Base-by-base conservation (phyloP, 305 asterid genomes). In the Plantago coronopus region DNA sequence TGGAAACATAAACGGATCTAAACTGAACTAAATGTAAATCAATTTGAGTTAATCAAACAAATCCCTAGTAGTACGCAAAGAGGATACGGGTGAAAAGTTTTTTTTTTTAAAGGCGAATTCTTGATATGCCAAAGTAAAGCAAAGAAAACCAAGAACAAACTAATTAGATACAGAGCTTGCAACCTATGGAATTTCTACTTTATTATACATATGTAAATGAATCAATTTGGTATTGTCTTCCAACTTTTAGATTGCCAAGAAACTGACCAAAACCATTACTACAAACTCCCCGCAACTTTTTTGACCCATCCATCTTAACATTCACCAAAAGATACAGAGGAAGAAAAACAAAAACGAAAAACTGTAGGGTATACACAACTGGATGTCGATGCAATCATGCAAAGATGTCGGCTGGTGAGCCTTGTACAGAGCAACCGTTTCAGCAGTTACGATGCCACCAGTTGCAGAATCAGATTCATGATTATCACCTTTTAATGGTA, bases 121-220 rank as follows among this genome's bases (percentile, higher is more conserved):
- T n/a, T n/a, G n/a, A n/a, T n/a, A n/a, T n/a, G n/a, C n/a, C n/a
- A n/a, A n/a, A n/a, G n/a, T n/a, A n/a, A n/a, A n/a, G n/a, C n/a
- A n/a, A n/a, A n/a, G n/a, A n/a, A n/a, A 29, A 29, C 5, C 5
- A 29, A 29, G 37, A 29, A 29, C 7, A 17, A 11, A 50, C 17
- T 31, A n/a, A 23, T 15, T 9, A 15, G 19, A 22, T n/a, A 18
- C 4, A 20, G 2, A 20, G 20, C 25, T 19, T 45, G 17, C 27
- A 25, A n/a, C n/a, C 16, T 23, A 1, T 17, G 11, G 57, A 9
- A 38, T n/a, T 21, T 17, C 57, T 31, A 48, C 15, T 61, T 21
- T 20, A 40, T 44, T 40, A 57, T 13, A 57, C 67, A 61, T 67
- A 29, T 63, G 46, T 57, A 72, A 67, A 67, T 50, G 59, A 72